Conservation (phyloP, 2,329 filamentous ascomycete genomes). For the Ceratocystis ficicola region DNA sequence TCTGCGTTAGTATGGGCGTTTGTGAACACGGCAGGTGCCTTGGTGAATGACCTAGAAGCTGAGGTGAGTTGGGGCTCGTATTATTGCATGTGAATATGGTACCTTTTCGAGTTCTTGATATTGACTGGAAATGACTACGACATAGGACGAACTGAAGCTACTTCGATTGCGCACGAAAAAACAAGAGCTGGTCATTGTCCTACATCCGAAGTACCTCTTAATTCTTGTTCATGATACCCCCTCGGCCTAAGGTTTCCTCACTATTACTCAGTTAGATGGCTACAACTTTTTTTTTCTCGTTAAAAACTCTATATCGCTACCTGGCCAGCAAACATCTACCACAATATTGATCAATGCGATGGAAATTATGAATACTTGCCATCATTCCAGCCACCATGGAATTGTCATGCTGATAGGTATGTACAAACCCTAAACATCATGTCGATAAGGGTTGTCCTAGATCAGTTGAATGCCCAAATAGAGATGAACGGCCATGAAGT, state of each 20-base stretch:
- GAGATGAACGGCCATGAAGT: background rate
- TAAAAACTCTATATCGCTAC: no score
- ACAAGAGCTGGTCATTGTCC: conserved; percentile 73
- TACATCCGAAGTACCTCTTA: conserved; percentile 65
- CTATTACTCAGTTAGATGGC: background rate
- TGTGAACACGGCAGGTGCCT: conserved; percentile 52
- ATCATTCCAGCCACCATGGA: no score
- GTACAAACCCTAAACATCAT: no score
- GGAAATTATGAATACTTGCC: no score
- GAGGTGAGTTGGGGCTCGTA: conserved; percentile 39
- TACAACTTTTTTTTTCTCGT: background rate
- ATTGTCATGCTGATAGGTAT: no score
- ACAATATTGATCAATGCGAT: no score
- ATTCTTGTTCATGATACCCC: conserved; percentile 75
- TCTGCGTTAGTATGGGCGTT: conserved; percentile 67
- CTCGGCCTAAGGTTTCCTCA: conserved; percentile 37
- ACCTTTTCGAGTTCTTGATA: background rate
- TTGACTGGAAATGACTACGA: conserved; percentile 1
- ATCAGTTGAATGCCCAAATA: no score
- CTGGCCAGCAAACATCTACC: no score
- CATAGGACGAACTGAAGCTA: conserved; percentile 62
- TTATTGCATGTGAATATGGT: background rate
- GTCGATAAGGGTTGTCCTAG: no score
- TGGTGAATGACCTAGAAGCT: conserved; percentile 61
- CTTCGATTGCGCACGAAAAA: conserved; percentile 69